These are phyloP conservation scores for Debaryomyces prosopidis DNA, from an alignment of 805 yeast genomes.

Conservation along the genomic window DNA sequence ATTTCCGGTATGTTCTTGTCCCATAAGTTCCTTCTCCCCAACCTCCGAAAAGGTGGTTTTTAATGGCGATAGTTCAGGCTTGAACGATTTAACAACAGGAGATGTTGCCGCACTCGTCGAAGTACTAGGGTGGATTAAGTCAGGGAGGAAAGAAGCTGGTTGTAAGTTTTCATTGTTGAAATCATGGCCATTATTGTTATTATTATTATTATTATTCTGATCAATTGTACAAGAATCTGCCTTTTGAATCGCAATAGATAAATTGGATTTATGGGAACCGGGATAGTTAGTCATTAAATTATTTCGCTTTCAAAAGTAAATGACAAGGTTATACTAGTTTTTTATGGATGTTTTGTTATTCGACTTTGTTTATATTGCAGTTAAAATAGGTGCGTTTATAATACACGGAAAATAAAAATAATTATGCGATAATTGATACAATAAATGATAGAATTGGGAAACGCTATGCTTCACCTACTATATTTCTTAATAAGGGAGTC, in stretches of 20 bases:
- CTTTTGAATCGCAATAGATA: constrained; percentile 45
- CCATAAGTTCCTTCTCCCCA: constrained; percentile 6
- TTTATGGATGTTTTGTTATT: not conserved
- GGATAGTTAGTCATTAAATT: constrained; percentile 17
- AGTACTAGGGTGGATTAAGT: constrained; percentile 22
- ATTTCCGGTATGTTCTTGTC: constrained; percentile 4
- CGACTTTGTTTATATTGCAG: not conserved
- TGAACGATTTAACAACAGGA: constrained; percentile 33
- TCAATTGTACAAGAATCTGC: constrained; percentile 30
- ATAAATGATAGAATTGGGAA: not conserved
- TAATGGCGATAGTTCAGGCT: constrained; percentile 38
- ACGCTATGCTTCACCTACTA: not conserved
- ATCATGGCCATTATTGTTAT: not conserved
- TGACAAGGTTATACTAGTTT: not conserved
- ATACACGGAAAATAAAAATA: not conserved
- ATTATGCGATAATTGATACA: not conserved
- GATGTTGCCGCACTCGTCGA: constrained; percentile 33
- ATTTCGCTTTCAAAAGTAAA: not conserved
- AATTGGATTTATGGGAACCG: constrained; percentile 32
- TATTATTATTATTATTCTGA: constrained; percentile 10
- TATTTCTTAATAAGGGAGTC: no score
- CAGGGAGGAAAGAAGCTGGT: constrained; percentile 20
- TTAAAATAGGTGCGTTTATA: constrained; percentile 1
- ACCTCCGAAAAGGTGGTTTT: constrained; percentile 32
- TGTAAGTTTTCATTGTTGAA: constrained; percentile 8